phyloP scores from a whole-genome alignment of 2,329 filamentous ascomycete species.

The Hymenoscyphus repandus region DNA sequence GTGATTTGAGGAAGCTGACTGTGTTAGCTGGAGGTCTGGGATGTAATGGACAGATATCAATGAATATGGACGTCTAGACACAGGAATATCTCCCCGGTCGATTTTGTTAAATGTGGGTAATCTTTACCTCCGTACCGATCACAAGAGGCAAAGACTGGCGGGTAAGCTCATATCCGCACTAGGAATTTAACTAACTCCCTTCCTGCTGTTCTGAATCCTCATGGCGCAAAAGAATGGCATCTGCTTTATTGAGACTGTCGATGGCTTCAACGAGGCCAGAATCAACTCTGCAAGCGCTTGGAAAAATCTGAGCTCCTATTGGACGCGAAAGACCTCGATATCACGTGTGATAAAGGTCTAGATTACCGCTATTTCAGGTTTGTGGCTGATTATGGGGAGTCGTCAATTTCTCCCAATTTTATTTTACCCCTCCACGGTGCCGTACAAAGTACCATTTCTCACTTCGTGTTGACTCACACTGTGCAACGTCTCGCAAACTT shows the following conservation, averaged over 20 bases:
- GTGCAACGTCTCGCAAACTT: constrained; percentile 1
- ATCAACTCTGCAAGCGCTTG: not conserved
- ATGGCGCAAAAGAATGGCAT: too few relatives aligned
- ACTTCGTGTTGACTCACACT: constrained; percentile 9
- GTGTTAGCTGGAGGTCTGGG: too few relatives aligned
- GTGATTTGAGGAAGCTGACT: not conserved
- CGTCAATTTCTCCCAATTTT: not conserved
- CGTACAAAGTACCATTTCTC: not conserved
- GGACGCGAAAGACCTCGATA: not conserved
- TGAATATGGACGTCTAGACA: too few relatives aligned
- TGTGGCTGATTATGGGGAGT: not conserved
- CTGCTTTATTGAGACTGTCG: not conserved
- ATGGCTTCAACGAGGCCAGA: not conserved
- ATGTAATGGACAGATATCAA: too few relatives aligned
- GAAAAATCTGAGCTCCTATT: not conserved
- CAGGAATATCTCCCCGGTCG: too few relatives aligned
- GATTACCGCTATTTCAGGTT: not conserved
- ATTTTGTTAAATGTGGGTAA: not conserved
- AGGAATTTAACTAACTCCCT: not conserved
- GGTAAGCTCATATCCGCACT: not conserved
- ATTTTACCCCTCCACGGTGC: not conserved
- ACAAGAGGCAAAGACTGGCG: not conserved
- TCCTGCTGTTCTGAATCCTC: not conserved
- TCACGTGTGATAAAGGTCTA: not conserved
- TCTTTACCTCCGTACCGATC: not conserved